Percentiles rank a stretch among this genome's conserved stretches.
Conservation (phyloP, 2,329 filamentous ascomycete species). For the Sarocladiaceae sp. region DNA sequence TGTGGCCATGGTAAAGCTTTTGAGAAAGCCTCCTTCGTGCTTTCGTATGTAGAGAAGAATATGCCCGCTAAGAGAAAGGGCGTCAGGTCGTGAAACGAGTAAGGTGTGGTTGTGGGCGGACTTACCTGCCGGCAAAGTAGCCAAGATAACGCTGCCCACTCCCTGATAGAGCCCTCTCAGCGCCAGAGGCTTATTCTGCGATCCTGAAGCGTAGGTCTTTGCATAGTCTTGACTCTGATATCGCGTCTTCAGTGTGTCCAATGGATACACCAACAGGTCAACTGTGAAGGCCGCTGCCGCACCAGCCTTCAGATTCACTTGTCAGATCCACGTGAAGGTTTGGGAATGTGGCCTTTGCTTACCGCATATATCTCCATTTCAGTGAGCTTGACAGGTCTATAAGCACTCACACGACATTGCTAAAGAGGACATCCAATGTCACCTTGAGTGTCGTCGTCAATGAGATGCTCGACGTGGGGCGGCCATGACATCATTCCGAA, state of each 20-base stretch:
- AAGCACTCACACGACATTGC: no score
- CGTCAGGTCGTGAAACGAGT: background rate
- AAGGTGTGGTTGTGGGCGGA: no score
- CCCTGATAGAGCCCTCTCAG: constrained; percentile 82
- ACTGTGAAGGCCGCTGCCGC: constrained; percentile 82
- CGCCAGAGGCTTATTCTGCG: constrained; percentile 47
- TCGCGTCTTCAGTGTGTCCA: constrained; percentile 87
- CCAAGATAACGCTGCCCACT: constrained; percentile 77
- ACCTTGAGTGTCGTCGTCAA: background rate
- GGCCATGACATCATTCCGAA: background rate
- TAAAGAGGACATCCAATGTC: no score
- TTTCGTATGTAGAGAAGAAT: constrained; percentile 90
- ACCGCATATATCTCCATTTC: constrained; percentile 29
- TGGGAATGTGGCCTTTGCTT: no score
- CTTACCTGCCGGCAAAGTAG: constrained; percentile 80
- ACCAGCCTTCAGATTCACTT: constrained; percentile 56
- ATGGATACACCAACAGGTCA: constrained; percentile 78
- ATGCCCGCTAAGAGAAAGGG: constrained; percentile 57
- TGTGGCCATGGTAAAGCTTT: constrained; percentile 53
- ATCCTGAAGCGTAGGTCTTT: constrained; percentile 55
- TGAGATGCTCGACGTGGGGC: background rate
- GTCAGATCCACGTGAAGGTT: background rate
- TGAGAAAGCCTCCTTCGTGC: constrained; percentile 60
- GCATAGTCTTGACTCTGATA: constrained; percentile 75
- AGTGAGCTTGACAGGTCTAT: background rate